Base-by-base conservation (phyloP, 1,139 yeast species). In the Yamadazyma trypodendri region DNA sequence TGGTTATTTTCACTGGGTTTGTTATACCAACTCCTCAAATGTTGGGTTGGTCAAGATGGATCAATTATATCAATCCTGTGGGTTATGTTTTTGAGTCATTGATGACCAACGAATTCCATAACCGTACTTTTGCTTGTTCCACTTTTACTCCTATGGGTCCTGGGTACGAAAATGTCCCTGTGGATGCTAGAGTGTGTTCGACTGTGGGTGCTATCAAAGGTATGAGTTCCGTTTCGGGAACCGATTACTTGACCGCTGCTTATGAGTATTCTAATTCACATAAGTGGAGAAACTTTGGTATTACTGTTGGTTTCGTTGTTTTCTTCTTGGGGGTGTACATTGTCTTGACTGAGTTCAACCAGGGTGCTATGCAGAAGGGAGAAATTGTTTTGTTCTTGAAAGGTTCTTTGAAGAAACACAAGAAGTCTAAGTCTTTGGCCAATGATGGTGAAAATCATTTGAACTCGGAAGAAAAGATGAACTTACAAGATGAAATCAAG, bases 231-330 rank as follows among this genome's bases (percentile, higher is more conserved):
- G 84, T 88, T 32, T 46, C 56, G 24, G 96, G 96, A 54, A 72
- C 79, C 37, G 63, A 51, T 14, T 88, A 80, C 55, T 47, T 87
- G 34, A 51, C 49, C 4, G 44, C 49, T 11, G 59, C 80, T 2
- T 81, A 61, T 55, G 47, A 55, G 10, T 87, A 84, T 60, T 51
- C 58, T 31, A 70, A 75, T 48, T 43, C 63, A 7, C 89, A 88
- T 58, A 76, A 77, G 54, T 88, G 96, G 96, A 80, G 96, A 65
- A 82, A 88, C 54, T 77, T 80, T 48, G 96, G 95, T 55, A 81
- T 88, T 48, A 62, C 74, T 29, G 40, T 81, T 42, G 86, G 70
- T 1, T 84, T 74, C 53, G 60, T 65, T 23, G 35, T 79, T 20
- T 72, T 81, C 57, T 81, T 84, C 60, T 62, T 82, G 38, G 50